Percentiles rank a stretch among this genome's conserved stretches.
Conservation (phyloP, 2,329 filamentous ascomycete genomes). For the Sporothrix curviconia region DNA sequence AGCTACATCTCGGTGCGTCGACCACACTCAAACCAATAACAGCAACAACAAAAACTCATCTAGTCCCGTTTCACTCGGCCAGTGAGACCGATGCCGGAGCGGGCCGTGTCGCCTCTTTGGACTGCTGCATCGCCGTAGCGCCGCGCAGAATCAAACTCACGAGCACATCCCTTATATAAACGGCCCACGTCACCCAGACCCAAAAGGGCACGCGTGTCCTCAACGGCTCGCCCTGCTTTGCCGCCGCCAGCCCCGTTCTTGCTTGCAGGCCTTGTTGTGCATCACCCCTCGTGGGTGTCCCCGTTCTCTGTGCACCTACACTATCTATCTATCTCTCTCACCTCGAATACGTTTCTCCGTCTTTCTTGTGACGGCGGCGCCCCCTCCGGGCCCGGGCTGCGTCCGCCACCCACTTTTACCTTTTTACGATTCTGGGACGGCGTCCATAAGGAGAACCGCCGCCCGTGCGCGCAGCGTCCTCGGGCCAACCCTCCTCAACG, state of each 20-base stretch:
- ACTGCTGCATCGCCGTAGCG: too few species aligned
- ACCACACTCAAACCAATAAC: conserved; percentile 20
- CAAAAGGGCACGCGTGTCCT: background rate
- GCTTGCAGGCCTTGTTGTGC: too few species aligned
- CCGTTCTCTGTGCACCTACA: too few species aligned
- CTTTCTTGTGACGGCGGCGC: conserved; percentile 43
- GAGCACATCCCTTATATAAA: too few species aligned
- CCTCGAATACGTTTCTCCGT: conserved; percentile 38
- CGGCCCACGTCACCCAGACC: too few species aligned
- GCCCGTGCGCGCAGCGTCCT: conserved; percentile 25
- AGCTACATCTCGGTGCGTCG: conserved; percentile 20
- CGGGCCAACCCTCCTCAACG: conserved; percentile 39
- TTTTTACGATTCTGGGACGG: background rate
- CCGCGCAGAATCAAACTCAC: too few species aligned
- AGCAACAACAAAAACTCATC: too few species aligned
- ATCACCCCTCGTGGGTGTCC: too few species aligned
- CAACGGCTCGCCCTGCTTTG: background rate
- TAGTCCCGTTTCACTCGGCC: too few species aligned
- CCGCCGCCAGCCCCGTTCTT: conserved; percentile 25
- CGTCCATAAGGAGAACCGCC: background rate
- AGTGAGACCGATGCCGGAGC: background rate
- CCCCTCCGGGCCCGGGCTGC: conserved; percentile 32
- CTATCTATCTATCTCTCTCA: too few species aligned
- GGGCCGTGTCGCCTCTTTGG: background rate
- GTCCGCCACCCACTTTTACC: conserved; percentile 25